Evolutionary conservation across 2,329 filamentous ascomycete genomes (phyloP).

Genomic region (Aspergillus calidoustus): DNA sequence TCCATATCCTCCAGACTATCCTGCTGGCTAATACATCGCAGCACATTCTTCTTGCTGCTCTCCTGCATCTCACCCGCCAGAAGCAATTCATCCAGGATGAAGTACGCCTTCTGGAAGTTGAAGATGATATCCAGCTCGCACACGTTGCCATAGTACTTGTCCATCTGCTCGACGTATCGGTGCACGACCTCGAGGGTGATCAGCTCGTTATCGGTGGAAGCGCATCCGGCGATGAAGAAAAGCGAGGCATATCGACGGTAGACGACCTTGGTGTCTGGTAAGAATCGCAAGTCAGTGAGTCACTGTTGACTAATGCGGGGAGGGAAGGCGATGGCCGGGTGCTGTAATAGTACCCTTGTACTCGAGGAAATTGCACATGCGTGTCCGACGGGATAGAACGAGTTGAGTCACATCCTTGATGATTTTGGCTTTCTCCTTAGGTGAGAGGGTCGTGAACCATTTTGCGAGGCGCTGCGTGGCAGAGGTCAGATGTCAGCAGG

Average conservation of each 20-base stretch:
- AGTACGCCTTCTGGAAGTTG: conserved; percentile 99
- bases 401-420: conserved; percentile 99
- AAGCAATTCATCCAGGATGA: conserved; percentile 95
- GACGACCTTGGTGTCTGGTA: conserved; percentile 91
- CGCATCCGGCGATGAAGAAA: conserved; percentile 98
- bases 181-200: conserved; percentile 99
- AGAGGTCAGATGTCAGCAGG: conserved; percentile 31
- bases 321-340: conserved; percentile 2
- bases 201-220: conserved; percentile 96
- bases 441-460: conserved; percentile 98
- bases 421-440: conserved; percentile 99
- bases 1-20: conserved; percentile 99
- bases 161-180: conserved; percentile 99
- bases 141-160: conserved; percentile 99
- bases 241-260: conserved; percentile 98
- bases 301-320: conserved; percentile 3
- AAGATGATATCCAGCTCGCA: conserved; percentile 99
- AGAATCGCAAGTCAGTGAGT: conserved; percentile 5
- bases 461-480: conserved; percentile 84
- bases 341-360: conserved; percentile 78
- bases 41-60: conserved; percentile 98
- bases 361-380: conserved; percentile 99
- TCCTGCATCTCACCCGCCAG: conserved; percentile 97
- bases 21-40: conserved; percentile 94
- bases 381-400: conserved; percentile 89